These are phyloP conservation scores for Pichiaceae sp. DNA, from an alignment of 1,139 yeast genomes.

Conservation along the genomic window DNA sequence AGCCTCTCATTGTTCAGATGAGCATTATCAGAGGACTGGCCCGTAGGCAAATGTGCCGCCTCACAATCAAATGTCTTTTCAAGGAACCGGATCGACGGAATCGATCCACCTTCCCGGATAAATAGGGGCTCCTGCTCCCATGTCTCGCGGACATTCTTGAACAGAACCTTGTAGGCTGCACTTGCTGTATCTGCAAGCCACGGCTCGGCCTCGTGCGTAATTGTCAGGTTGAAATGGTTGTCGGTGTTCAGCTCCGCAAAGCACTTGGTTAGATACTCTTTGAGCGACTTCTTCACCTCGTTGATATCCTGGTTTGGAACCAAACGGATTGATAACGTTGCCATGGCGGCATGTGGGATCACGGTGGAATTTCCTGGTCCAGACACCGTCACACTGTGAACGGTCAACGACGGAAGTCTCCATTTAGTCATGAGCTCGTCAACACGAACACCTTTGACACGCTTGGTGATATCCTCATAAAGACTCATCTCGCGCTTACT, in stretches of 20 bases:
- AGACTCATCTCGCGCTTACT: conserved; percentile 46
- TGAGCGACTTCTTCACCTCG: conserved; percentile 44
- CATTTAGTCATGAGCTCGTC: conserved; percentile 65
- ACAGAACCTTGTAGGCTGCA: conserved; percentile 58
- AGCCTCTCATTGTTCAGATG: conserved; percentile 84
- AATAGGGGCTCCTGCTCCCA: conserved; percentile 62
- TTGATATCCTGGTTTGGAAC: conserved; percentile 81
- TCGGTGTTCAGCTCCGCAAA: conserved; percentile 45
- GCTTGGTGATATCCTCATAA: conserved; percentile 52
- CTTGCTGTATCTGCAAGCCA: conserved; percentile 89
- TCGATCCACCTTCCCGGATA: conserved; percentile 94
- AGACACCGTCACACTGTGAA: conserved; percentile 79
- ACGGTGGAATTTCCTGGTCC: conserved; percentile 90
- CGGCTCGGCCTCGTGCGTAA: conserved; percentile 85
- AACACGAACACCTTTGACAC: conserved; percentile 29
- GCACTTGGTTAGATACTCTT: conserved; percentile 33
- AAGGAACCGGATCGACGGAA: conserved; percentile 79
- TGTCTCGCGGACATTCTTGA: conserved; percentile 49
- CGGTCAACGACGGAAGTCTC: conserved; percentile 84
- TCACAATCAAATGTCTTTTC: conserved; percentile 79
- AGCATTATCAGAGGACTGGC: conserved; percentile 92
- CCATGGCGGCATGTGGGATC: conserved; percentile 73
- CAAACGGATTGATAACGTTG: conserved; percentile 72
- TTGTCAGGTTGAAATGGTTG: conserved; percentile 50
- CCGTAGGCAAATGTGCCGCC: conserved; percentile 95